Evolutionary conservation across 176 grass and related monocot genomes (phyloP).

Genomic region (Carex kokanica): DNA sequence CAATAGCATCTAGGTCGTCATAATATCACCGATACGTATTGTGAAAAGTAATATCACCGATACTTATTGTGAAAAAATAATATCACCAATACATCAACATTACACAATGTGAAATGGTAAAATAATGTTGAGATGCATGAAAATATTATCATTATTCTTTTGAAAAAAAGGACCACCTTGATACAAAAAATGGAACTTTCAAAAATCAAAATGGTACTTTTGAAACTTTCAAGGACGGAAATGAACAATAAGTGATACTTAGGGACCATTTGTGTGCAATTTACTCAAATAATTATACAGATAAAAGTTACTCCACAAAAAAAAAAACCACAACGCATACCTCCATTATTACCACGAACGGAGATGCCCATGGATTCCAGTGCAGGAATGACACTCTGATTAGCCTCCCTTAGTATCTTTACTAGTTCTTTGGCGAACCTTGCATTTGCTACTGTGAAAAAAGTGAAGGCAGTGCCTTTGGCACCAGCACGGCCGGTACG

Average conservation of each 20-base stretch:
- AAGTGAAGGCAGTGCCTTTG: constrained; percentile 75
- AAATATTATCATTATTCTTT: not conserved
- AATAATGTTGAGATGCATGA: not conserved
- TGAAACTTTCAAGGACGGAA: not conserved
- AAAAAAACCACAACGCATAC: constrained; percentile 20
- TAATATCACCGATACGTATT: too few relatives aligned
- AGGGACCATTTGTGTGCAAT: not conserved
- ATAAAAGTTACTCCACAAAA: not conserved
- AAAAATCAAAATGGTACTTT: not conserved
- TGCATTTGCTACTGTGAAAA: constrained; percentile 70
- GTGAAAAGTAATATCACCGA: not conserved
- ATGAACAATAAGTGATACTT: not conserved
- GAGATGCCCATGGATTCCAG: constrained; percentile 64
- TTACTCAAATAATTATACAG: not conserved
- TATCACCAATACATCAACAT: not conserved
- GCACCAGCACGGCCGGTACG: constrained; percentile 92
- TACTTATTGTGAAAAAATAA: not conserved
- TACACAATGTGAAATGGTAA: not conserved
- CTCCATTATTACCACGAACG: constrained; percentile 39
- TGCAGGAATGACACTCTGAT: constrained; percentile 70
- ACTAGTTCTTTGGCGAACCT: constrained; percentile 79
- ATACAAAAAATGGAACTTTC: not conserved
- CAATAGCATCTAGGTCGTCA: too few relatives aligned
- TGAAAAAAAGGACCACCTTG: not conserved
- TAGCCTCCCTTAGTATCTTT: constrained; percentile 80